A percentile compares a stretch with the other conserved stretches of the same genome.
phyloP scores from a whole-genome alignment of 1,139 yeast species.

The Taphrina communis region DNA sequence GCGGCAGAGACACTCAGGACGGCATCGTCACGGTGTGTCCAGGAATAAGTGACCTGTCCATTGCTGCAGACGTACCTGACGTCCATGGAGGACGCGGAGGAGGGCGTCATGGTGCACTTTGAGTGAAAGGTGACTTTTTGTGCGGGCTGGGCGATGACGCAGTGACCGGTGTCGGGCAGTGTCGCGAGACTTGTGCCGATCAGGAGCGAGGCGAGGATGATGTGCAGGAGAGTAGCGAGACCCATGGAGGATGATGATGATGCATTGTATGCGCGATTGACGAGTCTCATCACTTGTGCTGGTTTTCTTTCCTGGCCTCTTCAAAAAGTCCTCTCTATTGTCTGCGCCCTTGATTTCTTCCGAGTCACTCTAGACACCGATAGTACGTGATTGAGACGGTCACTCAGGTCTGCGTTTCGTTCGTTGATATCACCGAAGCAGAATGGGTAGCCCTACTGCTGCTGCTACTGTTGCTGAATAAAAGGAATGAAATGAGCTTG shows the following conservation, averaged over 20 bases:
- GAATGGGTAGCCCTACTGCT: too few relatives aligned
- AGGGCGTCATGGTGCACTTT: not conserved
- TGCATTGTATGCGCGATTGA: not conserved
- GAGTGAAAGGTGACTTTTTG: not conserved
- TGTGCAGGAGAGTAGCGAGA: not conserved
- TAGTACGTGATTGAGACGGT: too few relatives aligned
- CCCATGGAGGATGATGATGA: too few relatives aligned
- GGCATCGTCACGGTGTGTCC: not conserved
- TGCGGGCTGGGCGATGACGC: not conserved
- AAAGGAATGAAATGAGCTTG: too few relatives aligned
- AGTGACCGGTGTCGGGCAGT: conserved; percentile 1
- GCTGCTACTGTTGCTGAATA: too few relatives aligned
- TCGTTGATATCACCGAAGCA: too few relatives aligned
- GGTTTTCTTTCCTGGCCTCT: too few relatives aligned
- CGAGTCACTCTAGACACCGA: too few relatives aligned
- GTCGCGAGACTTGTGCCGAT: not conserved
- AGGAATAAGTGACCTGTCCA: not conserved
- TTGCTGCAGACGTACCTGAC: not conserved
- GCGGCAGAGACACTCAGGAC: not conserved
- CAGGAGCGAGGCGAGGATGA: not conserved
- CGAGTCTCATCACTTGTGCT: too few relatives aligned
- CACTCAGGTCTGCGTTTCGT: too few relatives aligned
- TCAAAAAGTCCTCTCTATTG: too few relatives aligned
- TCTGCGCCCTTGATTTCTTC: too few relatives aligned
- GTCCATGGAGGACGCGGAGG: not conserved